Conservation (phyloP, 345 rosid species). For the Populus deltoides region DNA sequence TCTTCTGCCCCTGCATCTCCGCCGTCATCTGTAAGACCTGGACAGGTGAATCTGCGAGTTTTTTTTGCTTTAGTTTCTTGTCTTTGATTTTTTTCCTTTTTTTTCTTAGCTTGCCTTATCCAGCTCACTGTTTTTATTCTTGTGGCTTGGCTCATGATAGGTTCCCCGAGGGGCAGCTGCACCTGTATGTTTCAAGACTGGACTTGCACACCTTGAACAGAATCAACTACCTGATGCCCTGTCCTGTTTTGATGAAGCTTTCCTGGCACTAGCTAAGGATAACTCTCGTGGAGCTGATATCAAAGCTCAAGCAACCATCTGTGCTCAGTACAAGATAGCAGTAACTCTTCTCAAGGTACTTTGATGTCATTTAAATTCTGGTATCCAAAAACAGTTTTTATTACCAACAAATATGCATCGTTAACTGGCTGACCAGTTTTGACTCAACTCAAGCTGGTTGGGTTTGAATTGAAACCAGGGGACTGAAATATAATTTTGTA, state of each 20-base stretch:
- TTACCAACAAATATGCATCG: neutral
- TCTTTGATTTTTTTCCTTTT: neutral
- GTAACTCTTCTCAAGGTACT: slow-evolving; percentile 85
- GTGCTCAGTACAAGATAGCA: slow-evolving; percentile 96
- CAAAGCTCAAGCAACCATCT: slow-evolving; percentile 95
- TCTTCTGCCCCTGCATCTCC: slow-evolving; percentile 52
- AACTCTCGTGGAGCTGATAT: slow-evolving; percentile 93
- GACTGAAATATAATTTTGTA: neutral
- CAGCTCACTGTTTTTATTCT: neutral
- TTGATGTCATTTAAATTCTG: neutral
- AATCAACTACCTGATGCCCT: slow-evolving; percentile 97
- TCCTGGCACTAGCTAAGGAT: slow-evolving; percentile 95
- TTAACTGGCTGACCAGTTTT: neutral
- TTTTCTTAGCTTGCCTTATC: neutral
- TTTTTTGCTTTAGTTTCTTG: neutral
- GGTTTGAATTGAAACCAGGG: neutral
- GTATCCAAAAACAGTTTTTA: neutral
- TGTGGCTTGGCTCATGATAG: slow-evolving; percentile 33
- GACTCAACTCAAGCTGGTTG: neutral
- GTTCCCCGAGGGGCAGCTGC: slow-evolving; percentile 97
- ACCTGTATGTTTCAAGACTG: slow-evolving; percentile 84
- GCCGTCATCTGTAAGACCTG: slow-evolving; percentile 79
- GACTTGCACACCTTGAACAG: slow-evolving; percentile 95
- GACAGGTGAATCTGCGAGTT: slow-evolving; percentile 56
- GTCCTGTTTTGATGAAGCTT: slow-evolving; percentile 94